Evolutionary conservation across 2,329 filamentous ascomycete species (phyloP), one percentile per base, ranked within the genome.

Genomic region (Venturia pyrina): DNA sequence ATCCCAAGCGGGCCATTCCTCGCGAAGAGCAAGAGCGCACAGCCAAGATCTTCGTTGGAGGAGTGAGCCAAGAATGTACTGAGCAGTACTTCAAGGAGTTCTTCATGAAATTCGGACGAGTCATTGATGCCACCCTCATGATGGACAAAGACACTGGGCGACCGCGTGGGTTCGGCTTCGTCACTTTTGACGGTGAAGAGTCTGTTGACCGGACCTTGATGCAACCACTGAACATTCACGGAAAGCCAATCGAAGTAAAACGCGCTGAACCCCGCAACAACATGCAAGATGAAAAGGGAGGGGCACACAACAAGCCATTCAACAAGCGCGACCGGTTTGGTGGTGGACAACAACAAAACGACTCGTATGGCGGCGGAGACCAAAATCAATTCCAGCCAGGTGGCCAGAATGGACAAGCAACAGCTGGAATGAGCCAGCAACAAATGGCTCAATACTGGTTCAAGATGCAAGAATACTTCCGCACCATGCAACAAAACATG

Each of bases 81-180:
- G 95, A 99, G 73, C 88, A 93, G 68, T 92, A 98, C 75, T 99
- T 99, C 76, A 92, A 91, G 74, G 89, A 95, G 67, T 99, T 96
- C 78, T 99, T 99, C 79, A 91, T 90, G 73, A 91, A 96, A 73
- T 99, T 98, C 72, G 95, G 95, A 37, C 88, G 93, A 68, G 95
- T 99, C 24, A 89, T 99, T 48, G 95, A 99, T 78, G 95, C 95
- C 1, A 99, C 95, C 0, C 86, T 99, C 2, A 99, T 99, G 95
- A 99, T 99, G 87, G 95, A 99, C 76, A 99, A 99, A 78, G 95
- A 99, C 76, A 99, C 95, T 0, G 95, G 95, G n/a, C 87, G 95
- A 50, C 95, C 95, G 2, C 85, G 95, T 73, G 95, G 95, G 1
- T 99, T 99, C 73, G 95, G 95, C 17, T 99, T 99, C 76, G 95